A percentile compares a stretch with the other conserved stretches of the same genome.
Conservation (phyloP, 352 stramenopile species). For the Globisporangium cylindrosporum region DNA sequence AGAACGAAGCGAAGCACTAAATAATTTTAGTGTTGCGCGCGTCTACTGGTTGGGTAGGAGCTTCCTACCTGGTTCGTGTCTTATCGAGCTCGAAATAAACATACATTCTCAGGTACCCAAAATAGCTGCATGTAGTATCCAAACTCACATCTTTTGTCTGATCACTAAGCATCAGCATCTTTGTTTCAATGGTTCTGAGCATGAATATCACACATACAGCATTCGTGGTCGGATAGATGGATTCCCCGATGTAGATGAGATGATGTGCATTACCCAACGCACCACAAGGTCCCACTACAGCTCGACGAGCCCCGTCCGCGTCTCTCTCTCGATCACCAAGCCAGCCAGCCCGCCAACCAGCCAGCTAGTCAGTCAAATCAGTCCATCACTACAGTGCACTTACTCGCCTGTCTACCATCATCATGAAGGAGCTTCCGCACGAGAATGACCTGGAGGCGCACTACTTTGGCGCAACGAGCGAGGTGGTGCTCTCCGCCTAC, state of each 20-base stretch:
- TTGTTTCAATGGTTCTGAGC: background rate
- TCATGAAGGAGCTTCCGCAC: conserved; percentile 23
- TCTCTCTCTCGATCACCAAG: background rate
- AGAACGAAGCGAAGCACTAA: no score
- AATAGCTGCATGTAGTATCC: no score
- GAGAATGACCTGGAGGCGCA: conserved; percentile 28
- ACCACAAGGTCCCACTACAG: background rate
- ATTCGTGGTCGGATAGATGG: background rate
- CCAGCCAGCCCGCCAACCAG: background rate
- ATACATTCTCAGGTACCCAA: no score
- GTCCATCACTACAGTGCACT: background rate
- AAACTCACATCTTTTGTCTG: no score
- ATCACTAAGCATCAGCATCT: background rate
- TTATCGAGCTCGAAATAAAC: no score
- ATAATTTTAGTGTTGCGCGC: no score
- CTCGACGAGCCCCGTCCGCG: background rate
- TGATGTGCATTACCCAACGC: background rate
- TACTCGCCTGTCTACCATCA: background rate
- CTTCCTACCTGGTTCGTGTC: no score
- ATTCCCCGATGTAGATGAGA: background rate
- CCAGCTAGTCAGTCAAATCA: background rate
- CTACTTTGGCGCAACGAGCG: conserved; percentile 26
- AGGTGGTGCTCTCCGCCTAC: conserved; percentile 71
- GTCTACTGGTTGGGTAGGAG: no score
- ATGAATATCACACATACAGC: no score